These are phyloP conservation scores for Tylopilus orsonianus DNA, from an alignment of 1,284 basidiomycete genomes.

Conservation along the genomic window DNA sequence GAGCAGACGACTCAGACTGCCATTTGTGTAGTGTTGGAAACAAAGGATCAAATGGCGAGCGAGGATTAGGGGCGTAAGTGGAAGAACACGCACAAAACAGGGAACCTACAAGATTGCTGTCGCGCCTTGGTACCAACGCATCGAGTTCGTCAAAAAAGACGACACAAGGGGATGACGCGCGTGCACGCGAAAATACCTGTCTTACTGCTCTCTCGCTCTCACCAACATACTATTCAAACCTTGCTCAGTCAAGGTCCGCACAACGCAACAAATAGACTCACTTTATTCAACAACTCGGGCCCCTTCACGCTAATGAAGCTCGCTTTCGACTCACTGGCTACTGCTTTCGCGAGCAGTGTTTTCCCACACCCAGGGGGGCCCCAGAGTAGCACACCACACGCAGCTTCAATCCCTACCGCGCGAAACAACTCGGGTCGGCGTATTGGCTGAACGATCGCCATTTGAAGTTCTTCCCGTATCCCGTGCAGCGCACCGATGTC, in stretches of 20 bases:
- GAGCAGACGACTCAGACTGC: slow-evolving; percentile 93
- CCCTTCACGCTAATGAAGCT: slow-evolving; percentile 99
- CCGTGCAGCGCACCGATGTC: slow-evolving; percentile 91
- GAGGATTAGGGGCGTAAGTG: background rate
- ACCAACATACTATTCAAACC: slow-evolving; percentile 81
- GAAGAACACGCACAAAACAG: background rate
- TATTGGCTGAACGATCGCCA: slow-evolving; percentile 97
- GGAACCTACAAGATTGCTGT: slow-evolving; percentile 78
- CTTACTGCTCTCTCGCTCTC: slow-evolving; percentile 95
- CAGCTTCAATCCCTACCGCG: slow-evolving; percentile 82
- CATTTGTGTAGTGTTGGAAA: background rate
- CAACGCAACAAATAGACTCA: slow-evolving; percentile 29
- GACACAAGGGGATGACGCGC: slow-evolving; percentile 86
- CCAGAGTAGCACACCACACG: slow-evolving; percentile 95
- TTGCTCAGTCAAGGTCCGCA: background rate
- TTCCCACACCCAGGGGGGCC: slow-evolving; percentile 98
- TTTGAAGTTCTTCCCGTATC: slow-evolving; percentile 89
- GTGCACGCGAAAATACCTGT: slow-evolving; percentile 88
- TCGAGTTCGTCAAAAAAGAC: slow-evolving; percentile 98
- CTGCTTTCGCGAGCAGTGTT: slow-evolving; percentile 93
- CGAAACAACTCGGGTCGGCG: slow-evolving; percentile 86
- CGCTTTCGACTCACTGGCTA: slow-evolving; percentile 91
- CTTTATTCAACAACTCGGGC: slow-evolving; percentile 95
- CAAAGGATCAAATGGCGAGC: background rate
- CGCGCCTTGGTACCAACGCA: slow-evolving; percentile 90